These are phyloP conservation scores for Pterocarpus santalinus DNA, from an alignment of 306 rosid genomes.

Conservation along the genomic window DNA sequence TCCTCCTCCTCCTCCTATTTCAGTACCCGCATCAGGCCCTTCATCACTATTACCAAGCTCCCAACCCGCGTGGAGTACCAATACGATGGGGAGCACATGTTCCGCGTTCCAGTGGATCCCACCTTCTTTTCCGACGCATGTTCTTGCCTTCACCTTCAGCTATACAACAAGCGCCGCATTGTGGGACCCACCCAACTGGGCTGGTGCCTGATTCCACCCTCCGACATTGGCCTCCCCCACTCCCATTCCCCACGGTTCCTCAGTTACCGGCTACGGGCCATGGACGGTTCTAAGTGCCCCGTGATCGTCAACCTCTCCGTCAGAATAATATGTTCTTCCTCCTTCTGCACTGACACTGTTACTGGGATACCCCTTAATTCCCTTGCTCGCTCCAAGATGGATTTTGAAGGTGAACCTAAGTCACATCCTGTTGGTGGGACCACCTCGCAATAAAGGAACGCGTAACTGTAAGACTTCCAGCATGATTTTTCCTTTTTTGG, in stretches of 20 bases:
- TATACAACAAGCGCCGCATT: constrained; percentile 54
- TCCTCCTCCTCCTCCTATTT: constrained; percentile 41
- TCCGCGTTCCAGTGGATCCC: constrained; percentile 56
- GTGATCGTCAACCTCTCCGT: constrained; percentile 60
- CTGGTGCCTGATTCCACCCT: constrained; percentile 62
- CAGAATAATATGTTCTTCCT: constrained; percentile 10
- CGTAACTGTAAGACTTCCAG: too few species aligned
- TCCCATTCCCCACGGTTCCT: constrained; percentile 45
- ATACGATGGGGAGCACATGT: constrained; percentile 56
- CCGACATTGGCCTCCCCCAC: constrained; percentile 52
- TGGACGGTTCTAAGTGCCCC: constrained; percentile 59
- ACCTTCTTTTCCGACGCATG: constrained; percentile 53
- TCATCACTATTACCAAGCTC: constrained; percentile 55
- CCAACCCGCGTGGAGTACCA: constrained; percentile 39
- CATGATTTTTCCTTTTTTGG: too few species aligned
- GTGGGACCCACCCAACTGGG: constrained; percentile 58
- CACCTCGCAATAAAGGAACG: background rate
- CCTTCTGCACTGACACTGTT: background rate
- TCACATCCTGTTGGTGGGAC: background rate
- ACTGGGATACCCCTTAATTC: background rate
- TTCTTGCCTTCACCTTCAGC: constrained; percentile 56
- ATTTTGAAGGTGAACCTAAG: background rate
- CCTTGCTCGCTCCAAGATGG: background rate
- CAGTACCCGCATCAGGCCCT: constrained; percentile 50
- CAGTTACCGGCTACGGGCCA: constrained; percentile 70